Base-by-base conservation (phyloP, 2,329 filamentous ascomycete species). In the Aspergillus sp. region DNA sequence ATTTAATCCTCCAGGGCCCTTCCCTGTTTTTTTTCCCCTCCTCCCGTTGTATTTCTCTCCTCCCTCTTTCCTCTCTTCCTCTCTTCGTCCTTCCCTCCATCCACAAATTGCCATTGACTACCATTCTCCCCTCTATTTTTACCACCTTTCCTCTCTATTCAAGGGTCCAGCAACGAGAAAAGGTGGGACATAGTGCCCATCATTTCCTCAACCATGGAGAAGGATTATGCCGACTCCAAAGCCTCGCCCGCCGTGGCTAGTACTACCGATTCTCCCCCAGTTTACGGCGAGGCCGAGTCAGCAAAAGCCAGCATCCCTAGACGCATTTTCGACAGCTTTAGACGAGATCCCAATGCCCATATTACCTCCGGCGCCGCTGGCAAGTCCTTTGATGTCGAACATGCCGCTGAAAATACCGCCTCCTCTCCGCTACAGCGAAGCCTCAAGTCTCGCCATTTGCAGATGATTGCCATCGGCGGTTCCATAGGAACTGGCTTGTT, bases 381-480 rank as follows among this genome's bases (percentile, higher is more conserved):
- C 33, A 66, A 67, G 39, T 65, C 68, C 10, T 78, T 73, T 51
- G 69, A 84, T 52, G 63, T 85, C 43, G 80, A 86, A 52, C 56
- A 56, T 33, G 75, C 74, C 1, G 72, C 70, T 1, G 57, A 63
- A 11, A 69, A 69, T 26, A 88, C 85, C 2, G 82, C 84, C 3
- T 72, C 79, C 43, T 80, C 83, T 28, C 77, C 81, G 5, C 69
- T 96, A 31, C 76, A 82, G 31, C 72, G 86, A 50, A 80, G 78
- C 56, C 63, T 93, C 45, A 91, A 93, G 62, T 78, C 79, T 13
- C 72, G 86, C 29, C 89, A 96, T 66, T 56, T 95, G 54, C 88
- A 95, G 66, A 95, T 95, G 89, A 95, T 95, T 68, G 89, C 89
- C 10, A 93, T 95, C 45, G 86, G 86, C 47, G 88, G 88, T 26